These are phyloP conservation scores for Podaxis mareebaensis DNA, from an alignment of 768 basidiomycete genomes.

Conservation along the genomic window DNA sequence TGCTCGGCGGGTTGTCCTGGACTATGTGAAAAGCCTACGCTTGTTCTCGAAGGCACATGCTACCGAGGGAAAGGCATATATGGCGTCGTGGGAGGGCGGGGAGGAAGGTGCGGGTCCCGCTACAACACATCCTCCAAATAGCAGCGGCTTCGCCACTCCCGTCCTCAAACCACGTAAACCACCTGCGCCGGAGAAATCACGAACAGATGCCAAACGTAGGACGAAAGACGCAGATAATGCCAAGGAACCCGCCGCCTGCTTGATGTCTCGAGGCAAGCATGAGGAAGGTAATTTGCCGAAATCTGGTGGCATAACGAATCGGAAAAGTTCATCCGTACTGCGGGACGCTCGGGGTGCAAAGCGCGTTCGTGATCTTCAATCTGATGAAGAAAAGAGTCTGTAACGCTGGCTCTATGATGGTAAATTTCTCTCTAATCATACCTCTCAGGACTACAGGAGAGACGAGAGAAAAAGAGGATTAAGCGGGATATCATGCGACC, in stretches of 20 bases:
- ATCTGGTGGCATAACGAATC: background rate
- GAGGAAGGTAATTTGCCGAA: background rate
- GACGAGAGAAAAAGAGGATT: conserved; percentile 61
- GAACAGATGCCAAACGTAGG: background rate
- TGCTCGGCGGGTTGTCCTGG: conserved; percentile 40
- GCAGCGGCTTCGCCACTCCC: conserved; percentile 53
- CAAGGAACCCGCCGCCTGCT: background rate
- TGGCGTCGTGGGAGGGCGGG: conserved; percentile 30
- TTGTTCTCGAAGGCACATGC: conserved; percentile 44
- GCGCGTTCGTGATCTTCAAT: conserved; percentile 12
- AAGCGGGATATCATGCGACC: conserved; percentile 57
- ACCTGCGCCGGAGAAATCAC: background rate
- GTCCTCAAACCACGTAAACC: conserved; percentile 48
- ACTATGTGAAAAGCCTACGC: conserved; percentile 53
- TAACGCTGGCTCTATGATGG: conserved; percentile 8
- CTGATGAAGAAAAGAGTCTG: conserved; percentile 27
- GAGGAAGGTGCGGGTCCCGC: background rate
- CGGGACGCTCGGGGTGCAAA: background rate
- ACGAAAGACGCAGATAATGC: background rate
- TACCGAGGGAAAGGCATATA: conserved; percentile 35
- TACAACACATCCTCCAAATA: background rate
- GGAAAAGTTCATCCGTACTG: background rate
- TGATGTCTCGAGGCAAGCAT: background rate
- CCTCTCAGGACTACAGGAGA: conserved; percentile 57
- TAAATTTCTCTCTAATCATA: background rate